Percentiles rank a stretch among this genome's conserved stretches.
Conservation (phyloP, 2,329 filamentous ascomycete genomes). For the Trichoderma koningii region DNA sequence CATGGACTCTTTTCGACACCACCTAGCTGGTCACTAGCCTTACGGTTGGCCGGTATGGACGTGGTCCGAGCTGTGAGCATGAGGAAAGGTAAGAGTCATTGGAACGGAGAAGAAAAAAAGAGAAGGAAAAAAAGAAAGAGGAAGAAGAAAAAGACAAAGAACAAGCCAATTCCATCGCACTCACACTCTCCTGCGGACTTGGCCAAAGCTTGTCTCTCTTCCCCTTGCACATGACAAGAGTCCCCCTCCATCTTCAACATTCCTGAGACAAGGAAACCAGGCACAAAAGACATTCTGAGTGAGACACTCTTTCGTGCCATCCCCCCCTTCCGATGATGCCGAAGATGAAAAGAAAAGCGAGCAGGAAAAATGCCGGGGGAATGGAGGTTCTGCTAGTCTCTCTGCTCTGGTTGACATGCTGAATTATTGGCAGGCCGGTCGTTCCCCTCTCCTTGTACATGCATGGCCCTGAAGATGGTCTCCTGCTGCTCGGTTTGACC, state of each 20-base stretch:
- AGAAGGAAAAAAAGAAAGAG: not conserved
- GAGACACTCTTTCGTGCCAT: not conserved
- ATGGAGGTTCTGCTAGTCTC: conserved; percentile 18
- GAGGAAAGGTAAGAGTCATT: not conserved
- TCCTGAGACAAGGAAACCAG: not conserved
- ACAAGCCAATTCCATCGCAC: not conserved
- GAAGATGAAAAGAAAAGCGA: not conserved
- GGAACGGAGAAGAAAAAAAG: not conserved
- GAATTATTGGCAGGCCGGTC: not conserved
- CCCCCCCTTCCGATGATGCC: conserved; percentile 11
- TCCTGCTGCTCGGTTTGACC: not conserved
- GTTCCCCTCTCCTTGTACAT: no score
- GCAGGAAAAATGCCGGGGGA: not conserved
- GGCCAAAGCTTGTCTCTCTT: not conserved
- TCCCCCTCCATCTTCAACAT: not conserved
- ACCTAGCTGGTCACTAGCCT: not conserved
- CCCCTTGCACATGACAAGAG: not conserved
- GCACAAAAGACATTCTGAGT: not conserved
- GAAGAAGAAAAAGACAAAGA: not conserved
- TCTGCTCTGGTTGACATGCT: not conserved
- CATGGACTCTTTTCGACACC: conserved; percentile 10
- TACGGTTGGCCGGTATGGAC: not conserved
- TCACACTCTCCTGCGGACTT: conserved; percentile 5
- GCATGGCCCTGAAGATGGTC: not conserved
- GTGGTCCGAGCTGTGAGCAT: no score